Base-by-base conservation (phyloP, 331 rosid species). In the Prunus yedoensis region DNA sequence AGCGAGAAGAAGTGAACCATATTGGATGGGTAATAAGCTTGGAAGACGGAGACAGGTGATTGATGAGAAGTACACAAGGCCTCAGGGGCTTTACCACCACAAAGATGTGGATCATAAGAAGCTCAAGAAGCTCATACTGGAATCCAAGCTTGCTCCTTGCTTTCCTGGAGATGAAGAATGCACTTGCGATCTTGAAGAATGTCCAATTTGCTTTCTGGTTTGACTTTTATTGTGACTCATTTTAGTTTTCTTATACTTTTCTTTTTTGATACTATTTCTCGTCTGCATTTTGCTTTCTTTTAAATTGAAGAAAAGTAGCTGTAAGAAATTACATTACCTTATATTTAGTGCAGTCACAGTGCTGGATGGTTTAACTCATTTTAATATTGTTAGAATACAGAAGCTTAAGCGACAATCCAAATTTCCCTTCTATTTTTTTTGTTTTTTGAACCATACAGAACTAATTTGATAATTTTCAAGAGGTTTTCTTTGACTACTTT, bases 201-300 rank as follows among this genome's bases (percentile, higher is more conserved):
- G 99, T 83, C 99, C 99, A 16, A 95, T 95, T 80, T 95, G 99
- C 89, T 95, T 92, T 87, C 90, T 92, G 97, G 99, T 95, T 27
- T 72, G 88, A 68, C 79, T 83, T 74, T 83, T 41, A 66, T 71
- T 58, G 18, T 23, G 16, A 73, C 50, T 71, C 68, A 61, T 51
- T 20, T 73, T n/a, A 66, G 21, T 43, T 58, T 79, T 74, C 57
- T 47, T 35, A 54, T 69, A 15, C 18, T 3, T 45, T 47, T 4
- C 43, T 8, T n/a, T 38, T 6, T 23, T 46, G 53, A 27, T 63
- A 64, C 23, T 23, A 20, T 60, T 59, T 66, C 13, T 50, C 21
- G 9, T 66, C 46, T 71, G 53, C 17, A 17, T 68, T 20, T 56
- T 32, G 20, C 20, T 71, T 46, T 45, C 25, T 49, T 38, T 38